Base-by-base conservation (phyloP, 2,329 filamentous ascomycete species). In the Phyllosticta paracitricarpa region DNA sequence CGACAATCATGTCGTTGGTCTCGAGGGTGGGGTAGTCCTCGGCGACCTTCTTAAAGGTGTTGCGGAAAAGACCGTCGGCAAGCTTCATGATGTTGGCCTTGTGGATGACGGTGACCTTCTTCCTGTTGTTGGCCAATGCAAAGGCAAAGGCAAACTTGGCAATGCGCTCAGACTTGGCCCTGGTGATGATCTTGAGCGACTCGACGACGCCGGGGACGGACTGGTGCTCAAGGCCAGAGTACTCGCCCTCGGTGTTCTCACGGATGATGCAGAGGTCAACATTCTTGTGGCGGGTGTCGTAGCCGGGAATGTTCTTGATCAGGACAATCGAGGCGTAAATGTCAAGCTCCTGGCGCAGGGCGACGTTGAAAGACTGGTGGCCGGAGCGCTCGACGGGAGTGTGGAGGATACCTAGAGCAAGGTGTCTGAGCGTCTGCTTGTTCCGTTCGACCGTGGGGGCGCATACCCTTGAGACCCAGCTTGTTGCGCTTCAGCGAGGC, bases 51-150 rank as follows among this genome's bases (percentile, higher is more conserved):
- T 96, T 91, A 84, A 97, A 95, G 69, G 94, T 97, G 81, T 87
- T 93, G 77, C 94, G 89, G 90, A 99, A 99, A 62, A 99, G 89
- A 79, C 94, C 94, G 71, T 99, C 94, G 76, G 92, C 93, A 63
- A 99, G 84, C 85, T 99, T 99, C 94, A 99, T 99, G 82, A 99
- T 99, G 84, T 99, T 99, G 80, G 94, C 94, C 85, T 99, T 99
- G 88, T 99, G 94, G 75, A 99, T 97, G 82, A 93, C 97, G 68
- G 94, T 97, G 62, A 99, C 91, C 89, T 97, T 97, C 84, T 95
- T 93, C 76, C 94, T 87, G 85, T 95, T 93, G 84, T 99, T 99
- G 78, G 94, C 94, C 63, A 97, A 88, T 63, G 94, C 94, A 73
- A 99, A 99, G 75, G 89, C 88, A 77, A 97, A 97, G 67, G 94